Evolutionary conservation across 768 basidiomycete species (phyloP).

Genomic region (Calocybe indica): DNA sequence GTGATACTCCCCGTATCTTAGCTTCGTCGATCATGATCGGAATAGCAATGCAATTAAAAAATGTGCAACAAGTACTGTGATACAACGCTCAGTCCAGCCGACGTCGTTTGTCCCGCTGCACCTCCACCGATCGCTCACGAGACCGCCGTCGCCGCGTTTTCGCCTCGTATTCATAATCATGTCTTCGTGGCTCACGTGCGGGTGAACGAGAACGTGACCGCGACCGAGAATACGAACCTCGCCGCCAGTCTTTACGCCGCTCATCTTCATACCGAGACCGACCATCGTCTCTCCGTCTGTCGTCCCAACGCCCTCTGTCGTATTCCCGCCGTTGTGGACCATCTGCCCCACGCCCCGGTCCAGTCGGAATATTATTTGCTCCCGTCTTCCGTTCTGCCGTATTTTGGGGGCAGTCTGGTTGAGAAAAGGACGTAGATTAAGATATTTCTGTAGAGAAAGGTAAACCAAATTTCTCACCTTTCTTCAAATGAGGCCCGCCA

Average conservation of each 20-base stretch:
- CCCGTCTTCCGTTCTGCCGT: conserved; percentile 31
- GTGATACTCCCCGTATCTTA: background rate
- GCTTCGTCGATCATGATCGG: background rate
- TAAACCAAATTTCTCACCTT: conserved; percentile 43
- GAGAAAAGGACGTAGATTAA: background rate
- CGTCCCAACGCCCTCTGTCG: conserved; percentile 8
- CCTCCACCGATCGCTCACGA: conserved; percentile 22
- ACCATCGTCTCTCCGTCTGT: conserved; percentile 7
- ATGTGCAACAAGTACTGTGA: background rate
- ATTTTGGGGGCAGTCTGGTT: conserved; percentile 47
- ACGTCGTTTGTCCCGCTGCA: conserved; percentile 46
- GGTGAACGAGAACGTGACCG: conserved; percentile 22
- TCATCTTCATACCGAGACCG: conserved; percentile 18
- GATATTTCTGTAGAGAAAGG: background rate
- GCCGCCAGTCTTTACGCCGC: conserved; percentile 17
- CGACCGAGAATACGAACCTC: conserved; percentile 11
- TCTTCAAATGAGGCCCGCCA: conserved; percentile 90
- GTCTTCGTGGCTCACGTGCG: conserved; percentile 18
- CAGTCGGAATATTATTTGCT: conserved; percentile 24
- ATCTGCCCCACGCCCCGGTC: too few species aligned
- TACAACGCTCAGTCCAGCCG: conserved; percentile 40
- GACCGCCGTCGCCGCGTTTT: conserved; percentile 23
- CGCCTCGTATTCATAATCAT: conserved; percentile 12
- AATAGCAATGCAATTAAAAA: conserved; percentile 2
- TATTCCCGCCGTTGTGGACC: conserved; percentile 25